These are phyloP conservation scores for Teratosphaeria viscida DNA, from an alignment of 2,329 filamentous ascomycete genomes.

Conservation along the genomic window DNA sequence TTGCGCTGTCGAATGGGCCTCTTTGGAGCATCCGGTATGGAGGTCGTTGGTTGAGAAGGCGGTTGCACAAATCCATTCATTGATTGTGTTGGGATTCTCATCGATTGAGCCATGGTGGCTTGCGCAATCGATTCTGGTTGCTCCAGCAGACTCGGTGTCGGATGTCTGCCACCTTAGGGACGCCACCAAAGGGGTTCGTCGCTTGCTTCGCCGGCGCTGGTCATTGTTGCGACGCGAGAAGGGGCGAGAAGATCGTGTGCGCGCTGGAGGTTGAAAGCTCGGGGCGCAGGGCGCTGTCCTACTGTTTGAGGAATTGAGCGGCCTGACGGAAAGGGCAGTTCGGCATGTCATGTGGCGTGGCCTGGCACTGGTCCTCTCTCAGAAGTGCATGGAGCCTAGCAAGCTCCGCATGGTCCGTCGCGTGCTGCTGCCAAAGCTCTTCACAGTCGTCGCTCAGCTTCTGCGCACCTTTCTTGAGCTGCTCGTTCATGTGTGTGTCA, in stretches of 20 bases:
- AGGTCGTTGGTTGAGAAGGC: neutral
- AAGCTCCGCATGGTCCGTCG: neutral
- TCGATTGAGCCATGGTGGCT: neutral
- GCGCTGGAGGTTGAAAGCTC: neutral
- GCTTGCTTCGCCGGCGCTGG: neutral
- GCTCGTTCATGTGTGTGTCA: neutral
- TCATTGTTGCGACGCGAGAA: neutral
- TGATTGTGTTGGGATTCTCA: neutral
- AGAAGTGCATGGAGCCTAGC: neutral
- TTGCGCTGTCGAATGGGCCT: neutral
- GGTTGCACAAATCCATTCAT: neutral
- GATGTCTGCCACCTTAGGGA: neutral
- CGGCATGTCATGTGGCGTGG: neutral
- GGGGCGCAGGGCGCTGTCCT: neutral
- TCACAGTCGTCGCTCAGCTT: neutral
- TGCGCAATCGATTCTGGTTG: neutral
- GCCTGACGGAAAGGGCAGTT: neutral
- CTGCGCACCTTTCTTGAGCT: neutral
- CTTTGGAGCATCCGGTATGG: neutral
- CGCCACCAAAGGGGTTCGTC: neutral
- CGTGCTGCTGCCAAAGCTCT: neutral
- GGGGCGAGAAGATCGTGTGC: neutral
- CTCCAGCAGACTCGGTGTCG: neutral
- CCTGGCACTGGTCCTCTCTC: neutral
- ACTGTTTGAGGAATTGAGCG: neutral